These are phyloP conservation scores for Chaetomiaceae sp. DNA, from an alignment of 2,329 filamentous ascomycete genomes.

Conservation along the genomic window DNA sequence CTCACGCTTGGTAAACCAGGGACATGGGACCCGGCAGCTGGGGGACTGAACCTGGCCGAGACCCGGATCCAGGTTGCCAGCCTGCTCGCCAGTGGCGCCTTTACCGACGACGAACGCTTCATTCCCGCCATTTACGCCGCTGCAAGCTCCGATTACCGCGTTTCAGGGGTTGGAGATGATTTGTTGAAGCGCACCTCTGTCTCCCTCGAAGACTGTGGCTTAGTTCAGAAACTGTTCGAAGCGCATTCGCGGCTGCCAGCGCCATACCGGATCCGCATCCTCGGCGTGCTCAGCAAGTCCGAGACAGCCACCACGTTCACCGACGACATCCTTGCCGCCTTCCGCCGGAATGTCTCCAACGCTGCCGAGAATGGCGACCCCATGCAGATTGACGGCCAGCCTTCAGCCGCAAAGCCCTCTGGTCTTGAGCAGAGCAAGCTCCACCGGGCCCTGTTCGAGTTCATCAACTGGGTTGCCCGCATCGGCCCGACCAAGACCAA, in stretches of 20 bases:
- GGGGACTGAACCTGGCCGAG: constrained; percentile 63
- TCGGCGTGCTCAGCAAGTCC: constrained; percentile 74
- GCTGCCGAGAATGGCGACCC: constrained; percentile 2
- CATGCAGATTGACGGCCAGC: constrained; percentile 25
- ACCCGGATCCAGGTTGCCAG: constrained; percentile 65
- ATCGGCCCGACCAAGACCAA: constrained; percentile 57
- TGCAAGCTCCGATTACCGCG: constrained; percentile 73
- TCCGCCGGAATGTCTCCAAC: constrained; percentile 50
- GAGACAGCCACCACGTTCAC: constrained; percentile 66
- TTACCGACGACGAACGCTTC: constrained; percentile 78
- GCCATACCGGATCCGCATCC: constrained; percentile 70
- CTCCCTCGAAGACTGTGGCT: constrained; percentile 62
- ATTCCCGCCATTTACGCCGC: constrained; percentile 79
- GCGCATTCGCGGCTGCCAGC: constrained; percentile 71
- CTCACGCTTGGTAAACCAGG: constrained; percentile 64
- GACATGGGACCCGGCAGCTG: constrained; percentile 59
- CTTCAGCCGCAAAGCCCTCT: constrained; percentile 36
- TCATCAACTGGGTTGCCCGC: constrained; percentile 80
- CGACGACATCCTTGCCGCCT: constrained; percentile 62
- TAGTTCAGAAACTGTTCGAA: constrained; percentile 64
- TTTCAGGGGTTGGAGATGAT: constrained; percentile 83
- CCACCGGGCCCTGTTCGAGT: constrained; percentile 76
- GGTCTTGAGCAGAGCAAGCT: constrained; percentile 75
- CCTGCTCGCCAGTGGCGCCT: constrained; percentile 79
- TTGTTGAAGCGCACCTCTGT: constrained; percentile 75